Evolutionary conservation across 2,329 filamentous ascomycete genomes (phyloP).

Genomic region (Cladophialophora exuberans): DNA sequence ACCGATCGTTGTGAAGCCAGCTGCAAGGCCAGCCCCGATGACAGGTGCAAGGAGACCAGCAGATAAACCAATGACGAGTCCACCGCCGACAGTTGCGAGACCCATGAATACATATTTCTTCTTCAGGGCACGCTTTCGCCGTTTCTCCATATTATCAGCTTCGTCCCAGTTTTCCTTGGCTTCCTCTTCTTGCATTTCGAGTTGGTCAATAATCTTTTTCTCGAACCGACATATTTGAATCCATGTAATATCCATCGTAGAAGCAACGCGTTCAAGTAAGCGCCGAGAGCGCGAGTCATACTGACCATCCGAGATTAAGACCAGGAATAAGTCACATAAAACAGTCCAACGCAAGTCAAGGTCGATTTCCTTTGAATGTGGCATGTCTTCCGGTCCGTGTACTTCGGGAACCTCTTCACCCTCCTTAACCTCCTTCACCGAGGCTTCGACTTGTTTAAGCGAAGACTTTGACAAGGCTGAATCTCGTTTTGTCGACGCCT

Average conservation of each 20-base stretch:
- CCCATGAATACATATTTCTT: constrained; percentile 93
- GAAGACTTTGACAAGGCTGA: constrained; percentile 41
- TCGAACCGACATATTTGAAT: constrained; percentile 95
- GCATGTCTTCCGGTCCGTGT: constrained; percentile 79
- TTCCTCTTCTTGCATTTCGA: constrained; percentile 96
- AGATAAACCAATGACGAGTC: constrained; percentile 91
- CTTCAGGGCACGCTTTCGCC: constrained; percentile 79
- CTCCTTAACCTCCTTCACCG: constrained; percentile 59
- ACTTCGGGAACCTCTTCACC: constrained; percentile 77
- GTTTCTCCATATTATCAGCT: constrained; percentile 85
- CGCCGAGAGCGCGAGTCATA: constrained; percentile 89
- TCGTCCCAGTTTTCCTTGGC: constrained; percentile 98
- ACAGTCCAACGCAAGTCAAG: constrained; percentile 98
- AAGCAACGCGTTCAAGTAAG: constrained; percentile 80
- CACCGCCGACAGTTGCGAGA: constrained; percentile 90
- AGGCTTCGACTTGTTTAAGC: background rate
- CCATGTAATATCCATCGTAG: constrained; percentile 80
- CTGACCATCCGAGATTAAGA: constrained; percentile 92
- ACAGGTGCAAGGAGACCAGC: constrained; percentile 89
- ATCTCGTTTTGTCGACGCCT: constrained; percentile 35
- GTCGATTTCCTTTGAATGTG: constrained; percentile 80
- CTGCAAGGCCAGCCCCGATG: constrained; percentile 90
- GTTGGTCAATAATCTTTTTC: constrained; percentile 91
- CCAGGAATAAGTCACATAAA: constrained; percentile 90
- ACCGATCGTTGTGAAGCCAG: constrained; percentile 93